A percentile compares a stretch with the other conserved stretches of the same genome.
These are phyloP conservation scores for Golubevia pallescens DNA, from an alignment of 1,284 basidiomycete genomes.

Conservation along the genomic window DNA sequence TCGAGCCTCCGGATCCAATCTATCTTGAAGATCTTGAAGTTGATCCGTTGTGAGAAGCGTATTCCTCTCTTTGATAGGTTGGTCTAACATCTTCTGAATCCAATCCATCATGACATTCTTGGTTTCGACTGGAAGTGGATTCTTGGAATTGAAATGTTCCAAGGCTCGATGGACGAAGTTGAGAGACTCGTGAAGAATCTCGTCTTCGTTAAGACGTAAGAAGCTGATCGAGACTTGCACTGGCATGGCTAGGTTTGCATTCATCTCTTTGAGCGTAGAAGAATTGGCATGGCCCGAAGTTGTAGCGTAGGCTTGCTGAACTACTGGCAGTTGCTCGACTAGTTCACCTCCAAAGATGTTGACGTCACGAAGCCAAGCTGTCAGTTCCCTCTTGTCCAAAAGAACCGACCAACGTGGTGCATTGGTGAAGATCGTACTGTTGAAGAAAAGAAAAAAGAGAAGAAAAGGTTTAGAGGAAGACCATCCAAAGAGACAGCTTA, in stretches of 20 bases:
- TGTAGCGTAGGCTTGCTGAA: constrained; percentile 31
- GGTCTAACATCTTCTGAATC: constrained; percentile 34
- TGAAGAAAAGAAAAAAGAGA: no score
- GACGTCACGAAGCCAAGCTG: constrained; percentile 59
- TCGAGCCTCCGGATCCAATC: constrained; percentile 6
- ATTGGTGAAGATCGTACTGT: constrained; percentile 36
- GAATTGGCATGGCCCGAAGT: neutral
- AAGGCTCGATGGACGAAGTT: constrained; percentile 47
- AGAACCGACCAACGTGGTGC: constrained; percentile 49
- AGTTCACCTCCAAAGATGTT: constrained; percentile 52
- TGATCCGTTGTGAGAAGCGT: constrained; percentile 43
- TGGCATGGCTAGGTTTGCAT: constrained; percentile 33
- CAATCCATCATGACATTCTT: constrained; percentile 24
- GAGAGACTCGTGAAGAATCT: constrained; percentile 49
- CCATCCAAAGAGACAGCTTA: no score
- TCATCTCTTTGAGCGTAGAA: constrained; percentile 24
- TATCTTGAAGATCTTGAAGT: constrained; percentile 41
- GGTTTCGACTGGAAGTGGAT: neutral
- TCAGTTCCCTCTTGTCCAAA: constrained; percentile 38
- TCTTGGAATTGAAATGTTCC: constrained; percentile 9
- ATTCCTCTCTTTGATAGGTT: constrained; percentile 26
- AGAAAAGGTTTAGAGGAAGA: no score
- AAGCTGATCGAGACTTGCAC: constrained; percentile 46
- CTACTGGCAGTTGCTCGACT: constrained; percentile 39
- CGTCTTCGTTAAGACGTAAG: constrained; percentile 62